These are phyloP conservation scores for Blastomyces percursus DNA, from an alignment of 2,329 filamentous ascomycete species.

Conservation along the genomic window DNA sequence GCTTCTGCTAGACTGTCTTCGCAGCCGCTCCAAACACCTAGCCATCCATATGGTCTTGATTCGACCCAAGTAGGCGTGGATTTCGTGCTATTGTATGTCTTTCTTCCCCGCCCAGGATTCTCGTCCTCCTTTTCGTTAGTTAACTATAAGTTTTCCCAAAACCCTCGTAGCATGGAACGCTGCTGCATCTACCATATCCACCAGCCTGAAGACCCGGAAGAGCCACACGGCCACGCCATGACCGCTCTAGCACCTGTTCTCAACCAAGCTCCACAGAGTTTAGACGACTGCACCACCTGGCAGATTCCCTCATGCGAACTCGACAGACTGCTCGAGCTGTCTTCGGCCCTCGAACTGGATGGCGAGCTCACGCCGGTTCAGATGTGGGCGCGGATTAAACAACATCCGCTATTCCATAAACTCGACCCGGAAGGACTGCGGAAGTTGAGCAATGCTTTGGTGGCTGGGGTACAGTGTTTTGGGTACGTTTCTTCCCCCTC, in stretches of 20 bases:
- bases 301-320: constrained; percentile 20
- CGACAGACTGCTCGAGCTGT: constrained; percentile 19
- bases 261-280: constrained; percentile 14
- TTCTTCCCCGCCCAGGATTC: background rate
- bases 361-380: constrained; percentile 33
- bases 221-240: constrained; percentile 20
- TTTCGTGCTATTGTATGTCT: constrained; percentile 21
- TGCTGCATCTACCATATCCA: constrained; percentile 19
- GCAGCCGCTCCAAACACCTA: constrained; percentile 5
- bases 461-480: constrained; percentile 28
- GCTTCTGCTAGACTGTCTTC: background rate
- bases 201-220: constrained; percentile 10
- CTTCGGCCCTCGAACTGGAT: constrained; percentile 17
- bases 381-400: constrained; percentile 29
- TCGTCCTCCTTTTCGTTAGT: background rate
- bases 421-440: constrained; percentile 22
- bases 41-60: constrained; percentile 21
- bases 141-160: background rate
- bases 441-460: constrained; percentile 20
- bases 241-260: constrained; percentile 22
- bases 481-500: constrained; percentile 22
- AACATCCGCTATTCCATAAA: constrained; percentile 23
- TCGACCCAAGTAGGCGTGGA: constrained; percentile 22
- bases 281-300: constrained; percentile 16
- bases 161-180: constrained; percentile 18